phyloP scores from a whole-genome alignment of 306 rosid species.

The Purshia tridentata region DNA sequence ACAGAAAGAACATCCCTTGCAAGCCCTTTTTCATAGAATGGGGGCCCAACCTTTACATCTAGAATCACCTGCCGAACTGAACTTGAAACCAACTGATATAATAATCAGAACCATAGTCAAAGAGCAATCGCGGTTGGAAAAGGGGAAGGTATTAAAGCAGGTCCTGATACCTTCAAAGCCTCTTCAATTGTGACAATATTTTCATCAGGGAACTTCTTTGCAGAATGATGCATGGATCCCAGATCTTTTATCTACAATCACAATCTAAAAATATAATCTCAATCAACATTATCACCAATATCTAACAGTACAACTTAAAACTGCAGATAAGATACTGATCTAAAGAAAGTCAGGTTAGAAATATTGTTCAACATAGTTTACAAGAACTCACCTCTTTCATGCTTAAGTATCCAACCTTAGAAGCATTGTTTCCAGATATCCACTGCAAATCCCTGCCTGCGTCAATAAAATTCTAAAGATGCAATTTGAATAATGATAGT shows the following conservation, averaged over 20 bases:
- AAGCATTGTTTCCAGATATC: slow-evolving; percentile 57
- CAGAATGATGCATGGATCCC: slow-evolving; percentile 36
- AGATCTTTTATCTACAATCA: slow-evolving; percentile 67
- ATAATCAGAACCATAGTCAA: slow-evolving; percentile 23
- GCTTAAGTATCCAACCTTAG: slow-evolving; percentile 66
- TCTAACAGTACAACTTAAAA: neutral
- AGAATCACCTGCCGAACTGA: slow-evolving; percentile 70
- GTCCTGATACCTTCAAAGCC: slow-evolving; percentile 56
- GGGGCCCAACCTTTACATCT: slow-evolving; percentile 89
- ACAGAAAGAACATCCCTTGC: slow-evolving; percentile 68
- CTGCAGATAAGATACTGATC: neutral
- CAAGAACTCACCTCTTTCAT: slow-evolving; percentile 50
- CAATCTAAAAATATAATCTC: slow-evolving; percentile 34
- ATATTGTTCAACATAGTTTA: neutral
- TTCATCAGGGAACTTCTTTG: slow-evolving; percentile 44
- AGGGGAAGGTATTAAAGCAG: slow-evolving; percentile 1
- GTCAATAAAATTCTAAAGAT: slow-evolving; percentile 22
- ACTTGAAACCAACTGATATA: slow-evolving; percentile 54
- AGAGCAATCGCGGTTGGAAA: neutral
- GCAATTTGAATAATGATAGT: neutral
- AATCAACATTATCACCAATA: slow-evolving; percentile 29
- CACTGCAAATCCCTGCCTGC: slow-evolving; percentile 99
- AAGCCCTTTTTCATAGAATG: slow-evolving; percentile 75
- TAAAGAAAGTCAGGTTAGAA: neutral
- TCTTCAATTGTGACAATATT: slow-evolving; percentile 68